phyloP scores from a whole-genome alignment of 139 green algal genomes.

The Yamagishiella unicocca region DNA sequence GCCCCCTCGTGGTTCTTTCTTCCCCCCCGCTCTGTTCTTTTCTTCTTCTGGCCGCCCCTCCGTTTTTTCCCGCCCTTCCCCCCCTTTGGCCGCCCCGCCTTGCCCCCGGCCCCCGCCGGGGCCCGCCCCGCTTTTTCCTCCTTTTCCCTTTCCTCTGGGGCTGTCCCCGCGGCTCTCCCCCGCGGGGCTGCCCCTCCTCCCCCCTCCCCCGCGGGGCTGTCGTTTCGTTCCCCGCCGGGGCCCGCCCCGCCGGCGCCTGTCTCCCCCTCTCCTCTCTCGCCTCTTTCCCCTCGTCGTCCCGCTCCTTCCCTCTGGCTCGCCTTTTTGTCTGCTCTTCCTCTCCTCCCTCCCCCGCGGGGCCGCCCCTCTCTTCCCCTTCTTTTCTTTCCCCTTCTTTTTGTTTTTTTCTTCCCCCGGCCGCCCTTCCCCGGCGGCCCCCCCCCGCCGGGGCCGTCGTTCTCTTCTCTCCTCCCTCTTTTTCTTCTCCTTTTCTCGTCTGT shows the following conservation, averaged over 20 bases:
- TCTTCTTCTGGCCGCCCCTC: not conserved
- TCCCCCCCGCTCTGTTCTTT: not conserved
- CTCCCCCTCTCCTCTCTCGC: not conserved
- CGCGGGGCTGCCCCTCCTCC: not conserved
- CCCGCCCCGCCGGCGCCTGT: not conserved
- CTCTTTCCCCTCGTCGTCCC: not conserved
- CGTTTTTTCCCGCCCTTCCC: not conserved
- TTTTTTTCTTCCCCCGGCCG: not conserved
- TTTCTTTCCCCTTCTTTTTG: not conserved
- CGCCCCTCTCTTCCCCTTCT: not conserved
- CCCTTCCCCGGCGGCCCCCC: not conserved
- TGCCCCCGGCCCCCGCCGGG: too few species aligned
- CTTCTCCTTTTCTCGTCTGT: not conserved
- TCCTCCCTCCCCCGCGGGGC: not conserved
- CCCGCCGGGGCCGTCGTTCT: not conserved
- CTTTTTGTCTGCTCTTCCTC: not conserved
- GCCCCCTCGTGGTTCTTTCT: not conserved
- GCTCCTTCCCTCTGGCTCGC: not conserved
- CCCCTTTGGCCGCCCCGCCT: not conserved
- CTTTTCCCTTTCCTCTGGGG: not conserved
- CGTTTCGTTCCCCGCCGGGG: not conserved
- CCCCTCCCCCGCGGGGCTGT: not conserved
- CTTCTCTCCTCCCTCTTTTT: not conserved
- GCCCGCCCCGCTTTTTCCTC: not conserved
- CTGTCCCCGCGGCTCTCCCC: not conserved